A percentile compares a stretch with the other conserved stretches of the same genome.
Evolutionary conservation across 495 filamentous ascomycete genomes (phyloP).

Genomic region (Hypoxylon lienhwacheense): DNA sequence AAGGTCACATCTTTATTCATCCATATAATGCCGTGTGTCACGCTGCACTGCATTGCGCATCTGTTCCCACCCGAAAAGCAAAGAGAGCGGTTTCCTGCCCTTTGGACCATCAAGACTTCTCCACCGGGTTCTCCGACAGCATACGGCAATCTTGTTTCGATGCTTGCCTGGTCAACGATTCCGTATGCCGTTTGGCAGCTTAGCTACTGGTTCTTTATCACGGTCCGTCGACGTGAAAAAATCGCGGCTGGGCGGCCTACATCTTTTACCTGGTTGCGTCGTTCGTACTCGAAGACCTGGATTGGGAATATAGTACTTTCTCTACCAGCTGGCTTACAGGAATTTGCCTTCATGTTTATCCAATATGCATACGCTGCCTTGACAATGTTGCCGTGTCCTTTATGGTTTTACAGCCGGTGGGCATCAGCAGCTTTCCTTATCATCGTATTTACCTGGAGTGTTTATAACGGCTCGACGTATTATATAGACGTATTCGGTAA

Average conservation of each 20-base stretch:
- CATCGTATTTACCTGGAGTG: constrained; percentile 81
- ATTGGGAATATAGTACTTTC: constrained; percentile 82
- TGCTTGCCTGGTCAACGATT: constrained; percentile 91
- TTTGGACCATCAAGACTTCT: constrained; percentile 79
- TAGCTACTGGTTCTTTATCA: constrained; percentile 88
- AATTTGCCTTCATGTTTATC: constrained; percentile 91
- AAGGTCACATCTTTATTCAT: constrained; percentile 97
- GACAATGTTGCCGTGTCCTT: constrained; percentile 90
- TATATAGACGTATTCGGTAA: constrained; percentile 98
- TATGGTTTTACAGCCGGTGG: constrained; percentile 94
- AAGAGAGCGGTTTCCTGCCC: constrained; percentile 76
- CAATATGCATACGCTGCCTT: constrained; percentile 88
- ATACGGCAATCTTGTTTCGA: constrained; percentile 73
- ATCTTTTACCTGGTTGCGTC: constrained; percentile 95
- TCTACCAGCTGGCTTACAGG: constrained; percentile 75
- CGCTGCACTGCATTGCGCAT: constrained; percentile 90
- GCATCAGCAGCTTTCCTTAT: constrained; percentile 75
- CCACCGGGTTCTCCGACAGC: constrained; percentile 68
- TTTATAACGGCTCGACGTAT: constrained; percentile 94
- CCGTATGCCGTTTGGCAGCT: constrained; percentile 94
- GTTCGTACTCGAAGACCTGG: constrained; percentile 82
- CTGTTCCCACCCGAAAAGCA: constrained; percentile 67
- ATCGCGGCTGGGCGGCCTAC: constrained; percentile 95
- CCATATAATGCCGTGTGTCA: constrained; percentile 96
- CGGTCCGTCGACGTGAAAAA: constrained; percentile 85